Evolutionary conservation across 768 basidiomycete genomes (phyloP).

Genomic region (Amylocystis lapponica): DNA sequence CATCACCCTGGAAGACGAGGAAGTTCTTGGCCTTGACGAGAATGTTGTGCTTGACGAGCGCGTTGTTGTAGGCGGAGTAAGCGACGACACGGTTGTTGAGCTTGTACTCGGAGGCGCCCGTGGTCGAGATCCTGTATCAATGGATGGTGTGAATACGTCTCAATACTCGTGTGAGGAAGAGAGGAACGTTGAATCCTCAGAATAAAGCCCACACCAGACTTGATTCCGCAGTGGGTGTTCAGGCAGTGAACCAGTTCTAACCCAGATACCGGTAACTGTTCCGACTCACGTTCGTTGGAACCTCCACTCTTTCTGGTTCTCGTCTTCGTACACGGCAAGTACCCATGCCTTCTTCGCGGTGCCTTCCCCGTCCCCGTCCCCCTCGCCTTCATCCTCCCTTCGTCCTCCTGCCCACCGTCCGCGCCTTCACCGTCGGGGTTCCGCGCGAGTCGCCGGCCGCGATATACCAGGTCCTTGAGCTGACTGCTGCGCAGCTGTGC

Average conservation of each 20-base stretch:
- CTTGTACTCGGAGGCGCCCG: constrained; percentile 87
- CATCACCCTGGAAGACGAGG: constrained; percentile 98
- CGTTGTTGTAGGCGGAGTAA: constrained; percentile 83
- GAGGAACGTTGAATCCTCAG: constrained; percentile 1
- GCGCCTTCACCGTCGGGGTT: constrained; percentile 35
- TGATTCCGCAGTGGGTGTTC: background rate
- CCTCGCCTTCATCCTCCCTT: constrained; percentile 48
- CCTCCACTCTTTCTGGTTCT: constrained; percentile 72
- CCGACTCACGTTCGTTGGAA: constrained; percentile 86
- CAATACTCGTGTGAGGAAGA: background rate
- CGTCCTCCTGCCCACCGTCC: constrained; percentile 37
- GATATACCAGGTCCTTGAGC: constrained; percentile 92
- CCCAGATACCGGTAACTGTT: no score
- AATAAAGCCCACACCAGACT: background rate
- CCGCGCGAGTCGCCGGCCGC: constrained; percentile 69
- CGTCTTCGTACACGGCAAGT: constrained; percentile 82
- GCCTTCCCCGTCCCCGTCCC: constrained; percentile 58
- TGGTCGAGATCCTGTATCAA: constrained; percentile 67
- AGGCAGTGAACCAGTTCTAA: no score
- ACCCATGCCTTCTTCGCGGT: constrained; percentile 95
- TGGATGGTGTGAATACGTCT: background rate
- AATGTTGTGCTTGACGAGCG: constrained; percentile 85
- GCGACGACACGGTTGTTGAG: constrained; percentile 79
- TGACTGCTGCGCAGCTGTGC: constrained; percentile 90
- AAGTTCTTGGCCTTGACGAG: constrained; percentile 99